These are phyloP conservation scores for Mycena citricolor DNA, from an alignment of 1,284 basidiomycete genomes.

Conservation along the genomic window DNA sequence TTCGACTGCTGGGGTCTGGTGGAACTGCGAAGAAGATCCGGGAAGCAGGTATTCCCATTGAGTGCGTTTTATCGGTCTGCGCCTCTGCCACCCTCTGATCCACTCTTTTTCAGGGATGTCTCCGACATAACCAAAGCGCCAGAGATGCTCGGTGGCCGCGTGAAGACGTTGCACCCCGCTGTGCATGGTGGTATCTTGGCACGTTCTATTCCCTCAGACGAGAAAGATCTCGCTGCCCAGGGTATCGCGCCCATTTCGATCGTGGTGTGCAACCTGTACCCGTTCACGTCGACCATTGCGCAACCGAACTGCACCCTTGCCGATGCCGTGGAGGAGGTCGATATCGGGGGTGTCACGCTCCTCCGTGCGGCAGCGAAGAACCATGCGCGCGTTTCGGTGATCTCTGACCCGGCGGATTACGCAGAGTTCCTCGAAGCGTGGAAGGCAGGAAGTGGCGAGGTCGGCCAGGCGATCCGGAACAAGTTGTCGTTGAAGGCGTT, in stretches of 20 bases:
- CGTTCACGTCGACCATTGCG: slow-evolving; percentile 90
- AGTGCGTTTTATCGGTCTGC: slow-evolving; percentile 52
- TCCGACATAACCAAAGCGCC: slow-evolving; percentile 97
- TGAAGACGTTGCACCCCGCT: slow-evolving; percentile 99
- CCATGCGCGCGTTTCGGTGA: slow-evolving; percentile 89
- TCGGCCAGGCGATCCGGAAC: slow-evolving; percentile 71
- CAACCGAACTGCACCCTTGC: slow-evolving; percentile 89
- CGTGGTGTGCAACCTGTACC: slow-evolving; percentile 99
- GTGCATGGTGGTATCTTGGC: slow-evolving; percentile 99
- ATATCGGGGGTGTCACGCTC: slow-evolving; percentile 98
- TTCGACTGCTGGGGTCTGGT: slow-evolving; percentile 91
- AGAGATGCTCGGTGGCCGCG: slow-evolving; percentile 99
- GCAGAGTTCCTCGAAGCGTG: slow-evolving; percentile 77
- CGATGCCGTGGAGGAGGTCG: slow-evolving; percentile 96
- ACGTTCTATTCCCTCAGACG: slow-evolving; percentile 83
- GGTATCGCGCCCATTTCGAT: slow-evolving; percentile 88
- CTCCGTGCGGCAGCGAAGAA: slow-evolving; percentile 99
- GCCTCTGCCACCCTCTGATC: not conserved
- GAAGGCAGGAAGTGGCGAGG: slow-evolving; percentile 66
- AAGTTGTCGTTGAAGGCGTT: slow-evolving; percentile 96
- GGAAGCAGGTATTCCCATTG: slow-evolving; percentile 88
- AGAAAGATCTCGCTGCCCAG: slow-evolving; percentile 79
- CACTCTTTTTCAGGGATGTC: slow-evolving; percentile 74
- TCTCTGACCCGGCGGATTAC: slow-evolving; percentile 96
- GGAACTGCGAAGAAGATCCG: slow-evolving; percentile 98